phyloP scores from a whole-genome alignment of 177 flowering plant genomes.

The Tripterygium wilfordii region DNA sequence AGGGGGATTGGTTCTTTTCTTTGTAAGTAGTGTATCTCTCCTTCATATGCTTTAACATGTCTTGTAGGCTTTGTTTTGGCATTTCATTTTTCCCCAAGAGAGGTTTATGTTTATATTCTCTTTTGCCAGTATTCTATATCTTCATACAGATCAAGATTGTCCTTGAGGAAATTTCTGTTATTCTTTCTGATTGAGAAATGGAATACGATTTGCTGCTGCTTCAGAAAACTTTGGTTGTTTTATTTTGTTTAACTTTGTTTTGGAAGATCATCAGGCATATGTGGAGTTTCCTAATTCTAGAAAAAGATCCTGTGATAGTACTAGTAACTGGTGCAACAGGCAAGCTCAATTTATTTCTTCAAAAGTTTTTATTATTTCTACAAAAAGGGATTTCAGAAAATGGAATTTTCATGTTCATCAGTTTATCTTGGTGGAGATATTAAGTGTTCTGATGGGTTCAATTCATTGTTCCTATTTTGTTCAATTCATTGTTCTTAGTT shows the following conservation, averaged over 20 bases:
- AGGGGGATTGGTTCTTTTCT: slow-evolving; percentile 22
- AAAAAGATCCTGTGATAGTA: slow-evolving; percentile 57
- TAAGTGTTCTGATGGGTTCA: too few relatives aligned
- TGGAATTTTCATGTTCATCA: too few relatives aligned
- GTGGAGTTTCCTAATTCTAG: slow-evolving; percentile 33
- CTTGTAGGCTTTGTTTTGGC: slow-evolving; percentile 23
- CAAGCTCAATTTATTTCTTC: slow-evolving; percentile 20
- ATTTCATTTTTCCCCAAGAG: too few relatives aligned
- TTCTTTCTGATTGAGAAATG: slow-evolving; percentile 21
- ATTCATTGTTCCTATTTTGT: too few relatives aligned
- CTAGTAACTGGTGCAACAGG: slow-evolving; percentile 92
- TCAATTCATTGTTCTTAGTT: too few relatives aligned
- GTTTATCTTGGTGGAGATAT: too few relatives aligned
- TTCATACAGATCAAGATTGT: not conserved
- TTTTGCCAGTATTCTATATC: not conserved
- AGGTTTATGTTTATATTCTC: too few relatives aligned
- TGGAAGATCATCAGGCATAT: slow-evolving; percentile 49
- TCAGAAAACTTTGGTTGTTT: slow-evolving; percentile 40
- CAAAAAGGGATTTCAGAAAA: too few relatives aligned
- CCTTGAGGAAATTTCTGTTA: not conserved
- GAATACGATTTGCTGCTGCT: slow-evolving; percentile 19
- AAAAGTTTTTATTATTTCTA: too few relatives aligned
- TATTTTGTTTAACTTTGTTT: slow-evolving; percentile 26
- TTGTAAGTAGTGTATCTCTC: slow-evolving; percentile 7
- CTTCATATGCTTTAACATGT: slow-evolving; percentile 5